Percentiles rank a stretch among this genome's conserved stretches.
phyloP scores from a whole-genome alignment of 345 rosid species.

The Lepidium didymum region DNA sequence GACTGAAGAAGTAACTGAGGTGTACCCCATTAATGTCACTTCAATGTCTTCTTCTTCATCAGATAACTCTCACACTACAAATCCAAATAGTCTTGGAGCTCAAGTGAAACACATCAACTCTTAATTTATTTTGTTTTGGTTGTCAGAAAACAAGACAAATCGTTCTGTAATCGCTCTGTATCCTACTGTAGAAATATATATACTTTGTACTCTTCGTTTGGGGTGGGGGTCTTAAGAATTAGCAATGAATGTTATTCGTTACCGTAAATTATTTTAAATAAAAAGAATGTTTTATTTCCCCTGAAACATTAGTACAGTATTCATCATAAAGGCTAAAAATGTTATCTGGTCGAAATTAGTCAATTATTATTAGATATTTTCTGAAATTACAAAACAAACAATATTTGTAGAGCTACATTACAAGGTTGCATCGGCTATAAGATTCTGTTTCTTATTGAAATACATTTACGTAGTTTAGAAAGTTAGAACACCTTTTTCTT shows the following conservation, averaged over 20 bases:
- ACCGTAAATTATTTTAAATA: background rate
- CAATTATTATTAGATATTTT: conserved; percentile 2
- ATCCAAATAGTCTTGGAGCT: conserved; percentile 18
- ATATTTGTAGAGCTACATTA: conserved; percentile 16
- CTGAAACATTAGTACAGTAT: background rate
- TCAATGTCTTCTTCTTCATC: conserved; percentile 34
- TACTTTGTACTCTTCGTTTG: conserved; percentile 5
- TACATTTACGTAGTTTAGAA: background rate
- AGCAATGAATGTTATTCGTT: conserved; percentile 1
- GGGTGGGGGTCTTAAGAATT: conserved; percentile 6
- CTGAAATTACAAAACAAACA: conserved; percentile 11
- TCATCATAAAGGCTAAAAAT: background rate
- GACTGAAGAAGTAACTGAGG: conserved; percentile 80
- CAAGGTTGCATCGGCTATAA: conserved; percentile 19
- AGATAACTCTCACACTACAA: conserved; percentile 10
- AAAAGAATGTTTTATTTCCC: background rate
- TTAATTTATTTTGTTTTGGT: background rate
- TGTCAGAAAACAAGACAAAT: conserved; percentile 16
- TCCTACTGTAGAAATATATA: conserved; percentile 17
- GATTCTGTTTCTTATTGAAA: conserved; percentile 8
- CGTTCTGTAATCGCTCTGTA: conserved; percentile 19
- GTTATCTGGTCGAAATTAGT: background rate
- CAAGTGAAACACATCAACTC: conserved; percentile 13
- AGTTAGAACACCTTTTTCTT: conserved; percentile 10
- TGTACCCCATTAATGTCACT: conserved; percentile 54